Conservation (phyloP, 805 yeast genomes). For the Starmera amethionina region DNA sequence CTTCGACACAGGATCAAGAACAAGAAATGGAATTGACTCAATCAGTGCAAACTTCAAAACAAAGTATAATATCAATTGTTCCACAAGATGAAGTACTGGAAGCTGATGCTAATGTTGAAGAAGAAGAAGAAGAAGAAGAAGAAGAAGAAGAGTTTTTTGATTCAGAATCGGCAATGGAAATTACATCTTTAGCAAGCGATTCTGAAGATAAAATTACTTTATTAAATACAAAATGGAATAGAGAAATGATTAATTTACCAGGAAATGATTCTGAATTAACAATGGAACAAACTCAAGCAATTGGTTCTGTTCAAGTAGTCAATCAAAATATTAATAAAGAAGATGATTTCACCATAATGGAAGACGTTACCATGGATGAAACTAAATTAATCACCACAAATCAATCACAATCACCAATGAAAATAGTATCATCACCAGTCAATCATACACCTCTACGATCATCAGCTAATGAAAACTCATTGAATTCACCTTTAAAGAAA, state of each 20-base stretch:
- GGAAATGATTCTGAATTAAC: conserved; percentile 1
- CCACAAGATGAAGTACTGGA: neutral
- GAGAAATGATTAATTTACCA: conserved; percentile 2
- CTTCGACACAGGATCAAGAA: conserved; percentile 5
- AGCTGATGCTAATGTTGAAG: neutral
- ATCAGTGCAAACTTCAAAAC: conserved; percentile 3
- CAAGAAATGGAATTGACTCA: conserved; percentile 18
- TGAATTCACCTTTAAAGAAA: neutral
- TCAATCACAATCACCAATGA: neutral
- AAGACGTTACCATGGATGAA: conserved; percentile 6
- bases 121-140: neutral
- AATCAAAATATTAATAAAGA: neutral
- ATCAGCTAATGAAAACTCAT: neutral
- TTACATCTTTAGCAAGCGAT: conserved; percentile 6
- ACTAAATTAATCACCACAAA: conserved; percentile 2
- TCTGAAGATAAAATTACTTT: conserved; percentile 9
- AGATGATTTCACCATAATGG: neutral
- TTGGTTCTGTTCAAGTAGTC: conserved; percentile 1
- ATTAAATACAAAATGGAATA: conserved; percentile 13
- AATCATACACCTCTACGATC: neutral
- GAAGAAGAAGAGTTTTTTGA: conserved; percentile 4
- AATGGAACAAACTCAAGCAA: conserved; percentile 12
- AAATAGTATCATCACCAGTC: neutral
- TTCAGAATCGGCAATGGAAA: conserved; percentile 12
- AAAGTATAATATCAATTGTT: neutral